Conservation (phyloP, 495 filamentous ascomycete genomes). For the Penicillium coffeae region DNA sequence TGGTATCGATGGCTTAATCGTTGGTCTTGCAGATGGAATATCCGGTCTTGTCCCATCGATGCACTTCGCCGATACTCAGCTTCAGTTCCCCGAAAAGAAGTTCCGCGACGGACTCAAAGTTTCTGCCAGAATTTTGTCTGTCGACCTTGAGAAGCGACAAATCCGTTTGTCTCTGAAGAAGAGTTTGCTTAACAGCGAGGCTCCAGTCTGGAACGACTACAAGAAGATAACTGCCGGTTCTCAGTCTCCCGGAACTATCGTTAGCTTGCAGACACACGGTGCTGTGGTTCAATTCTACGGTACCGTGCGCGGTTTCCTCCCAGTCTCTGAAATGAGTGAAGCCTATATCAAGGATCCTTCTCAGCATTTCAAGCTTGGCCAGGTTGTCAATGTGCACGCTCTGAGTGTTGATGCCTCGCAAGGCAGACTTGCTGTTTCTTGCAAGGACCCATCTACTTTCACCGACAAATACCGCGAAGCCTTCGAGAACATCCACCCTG, state of each 20-base stretch:
- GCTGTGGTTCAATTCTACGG: constrained; percentile 95
- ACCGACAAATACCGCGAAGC: constrained; percentile 70
- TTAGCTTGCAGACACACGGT: constrained; percentile 71
- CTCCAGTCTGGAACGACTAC: constrained; percentile 70
- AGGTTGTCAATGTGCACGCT: constrained; percentile 84
- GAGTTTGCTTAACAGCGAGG: constrained; percentile 83
- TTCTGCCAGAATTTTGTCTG: constrained; percentile 78
- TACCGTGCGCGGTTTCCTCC: constrained; percentile 74
- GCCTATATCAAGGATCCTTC: constrained; percentile 85
- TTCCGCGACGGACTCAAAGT: constrained; percentile 85
- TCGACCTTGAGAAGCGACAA: constrained; percentile 68
- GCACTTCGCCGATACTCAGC: constrained; percentile 80
- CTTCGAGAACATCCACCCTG: constrained; percentile 65
- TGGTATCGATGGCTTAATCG: constrained; percentile 73
- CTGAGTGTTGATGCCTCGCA: constrained; percentile 69
- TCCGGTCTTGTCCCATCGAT: constrained; percentile 80
- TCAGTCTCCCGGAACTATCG: constrained; percentile 77
- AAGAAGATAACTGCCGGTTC: constrained; percentile 62
- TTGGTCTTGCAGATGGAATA: constrained; percentile 81
- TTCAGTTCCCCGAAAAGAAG: constrained; percentile 93
- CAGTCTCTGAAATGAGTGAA: constrained; percentile 95
- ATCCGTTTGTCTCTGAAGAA: constrained; percentile 92
- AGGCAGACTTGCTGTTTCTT: constrained; percentile 77
- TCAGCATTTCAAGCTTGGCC: constrained; percentile 83
- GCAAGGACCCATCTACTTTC: constrained; percentile 80